Evolutionary conservation across 106 monocot genomes (phyloP), one percentile per base, ranked within the genome.

Genomic region (Chionographis japonica): DNA sequence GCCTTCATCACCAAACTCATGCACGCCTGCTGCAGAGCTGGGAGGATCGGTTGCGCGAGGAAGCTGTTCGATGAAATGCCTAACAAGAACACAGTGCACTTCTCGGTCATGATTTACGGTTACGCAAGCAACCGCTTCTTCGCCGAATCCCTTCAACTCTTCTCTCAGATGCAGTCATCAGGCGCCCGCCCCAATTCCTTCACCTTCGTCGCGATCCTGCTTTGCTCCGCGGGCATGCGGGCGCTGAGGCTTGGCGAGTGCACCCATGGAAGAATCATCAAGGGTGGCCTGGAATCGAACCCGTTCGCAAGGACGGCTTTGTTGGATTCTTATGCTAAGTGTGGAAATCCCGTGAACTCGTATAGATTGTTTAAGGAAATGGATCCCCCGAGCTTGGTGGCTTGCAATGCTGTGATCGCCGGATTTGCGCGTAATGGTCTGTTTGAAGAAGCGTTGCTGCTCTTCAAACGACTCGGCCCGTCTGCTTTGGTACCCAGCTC

Each of bases 21-120:
- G 13, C 50, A 60, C 5, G n/a, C 67, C 2, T 49, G 37, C 37
- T 66, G 63, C 62, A 40, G 68, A 61, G 40, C 17, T 3, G 73
- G 69, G 7, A 11, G 37, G 8, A 51, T 62, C 17, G 37, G 8
- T 35, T 12, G 4, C 8, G 83, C 78, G 19, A 20, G 54, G 12
- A 17, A 61, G 2, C 40, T 78, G 77, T 78, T 83, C 36, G 82
- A 74, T 37, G 82, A 74, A 78, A 74, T 78, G 70, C 71, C 83
- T 53, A 15, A 75, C 2, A 83, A 70, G 66, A 70, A 70, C 46
- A 36, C 72, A 9, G 74, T 78, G 18, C n/a, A 61, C 10, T 83
- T 46, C 41, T 83, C 83, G 2, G 17, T 71, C 7, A 78, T 75
- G 75, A 83, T 83, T 16, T 68, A 75, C 43, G 71, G 71, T 11